phyloP scores from a whole-genome alignment of 352 stramenopile species.

The Globisporangium carolinianum region DNA sequence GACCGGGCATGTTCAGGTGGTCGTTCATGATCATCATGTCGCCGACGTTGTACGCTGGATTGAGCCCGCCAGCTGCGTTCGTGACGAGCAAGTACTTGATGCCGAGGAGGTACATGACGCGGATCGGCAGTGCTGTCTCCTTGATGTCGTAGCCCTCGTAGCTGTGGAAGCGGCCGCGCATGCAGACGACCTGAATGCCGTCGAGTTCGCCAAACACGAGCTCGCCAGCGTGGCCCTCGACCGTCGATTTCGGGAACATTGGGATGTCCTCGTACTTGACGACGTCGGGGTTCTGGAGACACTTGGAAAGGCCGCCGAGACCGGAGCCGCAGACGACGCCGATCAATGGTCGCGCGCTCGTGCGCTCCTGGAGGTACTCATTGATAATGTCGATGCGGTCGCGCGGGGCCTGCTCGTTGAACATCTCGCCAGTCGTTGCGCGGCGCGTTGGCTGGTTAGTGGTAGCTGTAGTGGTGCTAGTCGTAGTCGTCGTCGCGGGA shows the following conservation, averaged over 20 bases:
- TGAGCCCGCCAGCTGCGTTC: conserved; percentile 95
- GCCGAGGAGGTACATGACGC: conserved; percentile 92
- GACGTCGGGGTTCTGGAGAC: conserved; percentile 79
- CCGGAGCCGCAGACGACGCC: conserved; percentile 94
- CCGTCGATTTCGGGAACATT: conserved; percentile 89
- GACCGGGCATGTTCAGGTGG: conserved; percentile 93
- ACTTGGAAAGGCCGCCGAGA: conserved; percentile 89
- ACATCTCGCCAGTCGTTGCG: conserved; percentile 47
- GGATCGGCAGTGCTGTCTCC: conserved; percentile 92
- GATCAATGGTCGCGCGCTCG: conserved; percentile 50
- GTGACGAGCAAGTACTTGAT: conserved; percentile 95
- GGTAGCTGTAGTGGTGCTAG: neutral
- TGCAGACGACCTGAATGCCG: conserved; percentile 85
- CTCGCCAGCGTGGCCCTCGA: conserved; percentile 92
- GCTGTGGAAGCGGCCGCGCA: conserved; percentile 95
- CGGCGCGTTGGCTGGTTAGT: conserved; percentile 20
- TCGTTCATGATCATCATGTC: conserved; percentile 96
- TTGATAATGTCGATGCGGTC: conserved; percentile 79
- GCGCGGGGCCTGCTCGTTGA: conserved; percentile 49
- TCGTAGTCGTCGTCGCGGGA: conserved; percentile 10
- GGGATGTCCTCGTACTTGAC: conserved; percentile 94
- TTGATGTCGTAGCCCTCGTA: conserved; percentile 96
- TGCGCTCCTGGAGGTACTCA: conserved; percentile 53
- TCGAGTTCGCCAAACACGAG: conserved; percentile 93
- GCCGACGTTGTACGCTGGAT: conserved; percentile 91